phyloP scores from a whole-genome alignment of 2,329 filamentous ascomycete species.

The Penicillium thymicola region DNA sequence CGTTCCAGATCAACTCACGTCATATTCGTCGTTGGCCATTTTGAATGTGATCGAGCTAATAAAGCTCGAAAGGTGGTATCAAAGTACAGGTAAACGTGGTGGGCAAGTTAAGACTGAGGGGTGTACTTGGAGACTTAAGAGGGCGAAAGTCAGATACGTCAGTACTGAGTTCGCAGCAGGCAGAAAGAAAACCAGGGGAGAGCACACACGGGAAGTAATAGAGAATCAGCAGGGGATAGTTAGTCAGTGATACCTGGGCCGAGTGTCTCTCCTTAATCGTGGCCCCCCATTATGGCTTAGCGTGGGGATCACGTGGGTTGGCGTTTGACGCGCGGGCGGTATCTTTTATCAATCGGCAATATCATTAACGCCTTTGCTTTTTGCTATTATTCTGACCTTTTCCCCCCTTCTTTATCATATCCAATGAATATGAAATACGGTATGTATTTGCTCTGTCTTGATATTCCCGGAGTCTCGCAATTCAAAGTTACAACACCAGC shows the following conservation, averaged over 20 bases:
- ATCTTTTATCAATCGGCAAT: conserved; percentile 1
- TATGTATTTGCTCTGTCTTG: not conserved
- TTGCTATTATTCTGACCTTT: not conserved
- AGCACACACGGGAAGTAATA: conserved; percentile 6
- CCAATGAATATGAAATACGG: not conserved
- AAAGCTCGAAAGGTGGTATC: conserved; percentile 18
- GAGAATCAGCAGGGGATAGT: conserved; percentile 20
- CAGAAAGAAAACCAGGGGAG: not conserved
- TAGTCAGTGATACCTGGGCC: conserved; percentile 17
- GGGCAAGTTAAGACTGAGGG: not conserved
- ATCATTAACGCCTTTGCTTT: not conserved
- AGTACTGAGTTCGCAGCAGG: not conserved
- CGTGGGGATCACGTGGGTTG: conserved; percentile 17
- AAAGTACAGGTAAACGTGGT: conserved; percentile 14
- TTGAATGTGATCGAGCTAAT: conserved; percentile 24
- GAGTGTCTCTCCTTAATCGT: conserved; percentile 22
- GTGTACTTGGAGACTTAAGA: not conserved
- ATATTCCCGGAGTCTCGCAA: no score
- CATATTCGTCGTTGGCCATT: conserved; percentile 99
- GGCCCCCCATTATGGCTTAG: conserved; percentile 9
- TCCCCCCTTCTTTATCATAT: not conserved
- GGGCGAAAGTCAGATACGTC: not conserved
- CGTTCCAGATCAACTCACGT: conserved; percentile 64
- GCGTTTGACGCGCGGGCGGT: conserved; percentile 5
- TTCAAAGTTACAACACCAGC: not conserved